phyloP scores from a whole-genome alignment of 1,284 basidiomycete species.

The Limonomyces culmigenus region DNA sequence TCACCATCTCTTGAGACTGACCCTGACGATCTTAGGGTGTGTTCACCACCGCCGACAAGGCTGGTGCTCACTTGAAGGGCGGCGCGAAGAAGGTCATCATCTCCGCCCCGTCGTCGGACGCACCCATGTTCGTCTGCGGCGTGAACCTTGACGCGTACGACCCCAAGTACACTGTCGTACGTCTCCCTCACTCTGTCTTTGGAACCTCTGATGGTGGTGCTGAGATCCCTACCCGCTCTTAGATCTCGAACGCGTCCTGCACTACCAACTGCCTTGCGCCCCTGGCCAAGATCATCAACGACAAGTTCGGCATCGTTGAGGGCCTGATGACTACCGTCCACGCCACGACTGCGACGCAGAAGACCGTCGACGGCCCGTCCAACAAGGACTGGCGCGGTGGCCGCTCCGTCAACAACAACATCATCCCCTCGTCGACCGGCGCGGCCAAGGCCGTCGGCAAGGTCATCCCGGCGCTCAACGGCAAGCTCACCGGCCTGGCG shows the following conservation, averaged over 20 bases:
- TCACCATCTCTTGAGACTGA: constrained; percentile 29
- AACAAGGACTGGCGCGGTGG: constrained; percentile 94
- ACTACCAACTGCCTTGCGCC: constrained; percentile 99
- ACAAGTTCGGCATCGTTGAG: constrained; percentile 91
- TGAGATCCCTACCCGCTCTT: constrained; percentile 1
- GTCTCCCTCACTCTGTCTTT: constrained; percentile 13
- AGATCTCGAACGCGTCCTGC: constrained; percentile 98
- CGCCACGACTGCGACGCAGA: constrained; percentile 94
- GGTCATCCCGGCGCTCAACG: constrained; percentile 94
- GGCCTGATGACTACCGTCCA: constrained; percentile 99
- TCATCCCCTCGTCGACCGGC: constrained; percentile 98
- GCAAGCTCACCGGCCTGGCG: constrained; percentile 91
- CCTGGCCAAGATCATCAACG: constrained; percentile 95
- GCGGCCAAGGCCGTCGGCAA: constrained; percentile 99
- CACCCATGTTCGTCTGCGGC: constrained; percentile 94
- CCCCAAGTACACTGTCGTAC: constrained; percentile 74
- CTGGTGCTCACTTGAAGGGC: constrained; percentile 89
- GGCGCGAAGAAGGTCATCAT: constrained; percentile 99
- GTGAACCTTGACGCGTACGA: constrained; percentile 96
- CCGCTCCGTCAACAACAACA: constrained; percentile 94
- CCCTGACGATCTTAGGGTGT: not conserved
- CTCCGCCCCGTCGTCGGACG: constrained; percentile 96
- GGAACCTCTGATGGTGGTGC: not conserved
- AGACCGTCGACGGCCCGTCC: constrained; percentile 97
- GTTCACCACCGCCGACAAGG: constrained; percentile 29